Conservation (phyloP, 23 red algal genomes). For the Agarophyton chilense region DNA sequence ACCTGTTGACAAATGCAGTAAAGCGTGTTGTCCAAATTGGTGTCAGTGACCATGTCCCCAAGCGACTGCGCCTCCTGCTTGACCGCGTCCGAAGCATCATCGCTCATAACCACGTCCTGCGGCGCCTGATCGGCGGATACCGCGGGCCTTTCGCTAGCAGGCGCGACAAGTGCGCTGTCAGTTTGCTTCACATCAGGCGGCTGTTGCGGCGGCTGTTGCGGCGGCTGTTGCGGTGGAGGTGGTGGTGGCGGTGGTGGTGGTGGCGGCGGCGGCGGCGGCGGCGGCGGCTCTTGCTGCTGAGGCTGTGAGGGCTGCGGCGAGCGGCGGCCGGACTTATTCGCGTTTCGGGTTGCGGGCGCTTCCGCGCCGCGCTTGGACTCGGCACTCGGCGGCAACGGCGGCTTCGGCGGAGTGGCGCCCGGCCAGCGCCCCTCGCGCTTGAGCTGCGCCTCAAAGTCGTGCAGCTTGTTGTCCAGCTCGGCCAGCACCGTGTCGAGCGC, state of each 20-base stretch:
- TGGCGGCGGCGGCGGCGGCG: background rate
- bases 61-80: background rate
- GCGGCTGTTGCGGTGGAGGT: background rate
- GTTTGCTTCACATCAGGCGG: background rate
- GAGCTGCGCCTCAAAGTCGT: constrained; percentile 86
- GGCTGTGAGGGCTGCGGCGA: background rate
- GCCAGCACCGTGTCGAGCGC: constrained; percentile 41
- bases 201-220: background rate
- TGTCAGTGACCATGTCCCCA: background rate
- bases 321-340: background rate
- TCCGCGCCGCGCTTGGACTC: background rate
- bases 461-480: constrained; percentile 70
- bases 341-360: background rate
- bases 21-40: background rate
- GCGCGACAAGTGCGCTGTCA: background rate
- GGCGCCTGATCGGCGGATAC: background rate
- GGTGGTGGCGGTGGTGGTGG: background rate
- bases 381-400: background rate
- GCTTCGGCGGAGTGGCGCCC: background rate
- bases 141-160: background rate
- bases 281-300: no score
- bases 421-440: constrained; percentile 90
- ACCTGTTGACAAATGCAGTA: constrained; percentile 87
- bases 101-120: constrained; percentile 6
- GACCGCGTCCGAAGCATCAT: background rate